A percentile compares a stretch with the other conserved stretches of the same genome.
Conservation (phyloP, 208 protist species). For the Wallacemonas sp. region DNA sequence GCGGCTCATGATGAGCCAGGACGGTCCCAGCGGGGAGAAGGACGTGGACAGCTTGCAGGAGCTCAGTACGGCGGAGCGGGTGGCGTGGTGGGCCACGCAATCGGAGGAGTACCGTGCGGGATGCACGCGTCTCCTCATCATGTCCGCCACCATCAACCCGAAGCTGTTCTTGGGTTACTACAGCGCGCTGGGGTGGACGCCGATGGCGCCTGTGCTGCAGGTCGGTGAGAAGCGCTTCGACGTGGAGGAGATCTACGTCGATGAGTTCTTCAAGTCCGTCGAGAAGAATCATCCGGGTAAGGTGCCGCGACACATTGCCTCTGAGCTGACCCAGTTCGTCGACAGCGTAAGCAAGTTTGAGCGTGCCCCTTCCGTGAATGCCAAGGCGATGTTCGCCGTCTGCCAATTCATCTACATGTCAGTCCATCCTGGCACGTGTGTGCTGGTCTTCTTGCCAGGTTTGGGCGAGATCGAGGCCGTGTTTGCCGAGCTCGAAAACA, state of each 20-base stretch:
- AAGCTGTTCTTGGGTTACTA: constrained; percentile 23
- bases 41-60: background rate
- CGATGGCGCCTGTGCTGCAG: constrained; percentile 16
- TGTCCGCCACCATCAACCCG: constrained; percentile 34
- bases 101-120: constrained; percentile 8
- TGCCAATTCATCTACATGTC: constrained; percentile 14
- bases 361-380: background rate
- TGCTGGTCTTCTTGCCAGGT: constrained; percentile 43
- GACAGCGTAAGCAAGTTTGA: background rate
- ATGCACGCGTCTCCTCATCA: constrained; percentile 25
- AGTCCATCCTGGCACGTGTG: constrained; percentile 17
- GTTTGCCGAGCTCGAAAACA: constrained; percentile 11
- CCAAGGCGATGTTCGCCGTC: constrained; percentile 5
- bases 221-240: constrained; percentile 24
- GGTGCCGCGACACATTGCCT: constrained; percentile 1
- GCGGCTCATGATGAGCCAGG: constrained; percentile 19
- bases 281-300: background rate
- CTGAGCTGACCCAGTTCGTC: background rate
- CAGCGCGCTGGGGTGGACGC: constrained; percentile 15
- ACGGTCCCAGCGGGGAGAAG: background rate
- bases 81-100: constrained; percentile 10
- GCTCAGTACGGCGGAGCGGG: background rate
- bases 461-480: constrained; percentile 30
- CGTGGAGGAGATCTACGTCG: constrained; percentile 21
- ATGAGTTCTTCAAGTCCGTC: constrained; percentile 1